Percentiles rank a stretch among this genome's conserved stretches.
Conservation (phyloP, 495 filamentous ascomycete species). For the Penicillium verhagenii region DNA sequence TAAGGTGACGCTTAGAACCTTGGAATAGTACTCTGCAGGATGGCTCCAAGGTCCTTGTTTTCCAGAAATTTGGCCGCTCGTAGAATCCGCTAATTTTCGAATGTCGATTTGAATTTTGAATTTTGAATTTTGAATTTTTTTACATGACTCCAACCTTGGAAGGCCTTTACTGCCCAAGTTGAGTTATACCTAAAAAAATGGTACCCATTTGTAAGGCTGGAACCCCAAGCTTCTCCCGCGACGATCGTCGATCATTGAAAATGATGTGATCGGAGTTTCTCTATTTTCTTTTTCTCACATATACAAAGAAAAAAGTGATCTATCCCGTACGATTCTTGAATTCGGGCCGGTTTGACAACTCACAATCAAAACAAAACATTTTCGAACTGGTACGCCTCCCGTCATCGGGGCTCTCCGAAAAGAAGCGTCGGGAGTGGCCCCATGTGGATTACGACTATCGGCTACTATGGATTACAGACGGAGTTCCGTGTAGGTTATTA, state of each 20-base stretch:
- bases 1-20: too few species aligned
- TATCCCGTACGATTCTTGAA: neutral
- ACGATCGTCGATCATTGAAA: neutral
- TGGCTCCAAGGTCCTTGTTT: too few species aligned
- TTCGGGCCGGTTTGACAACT: neutral
- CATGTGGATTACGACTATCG: neutral
- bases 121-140: too few species aligned
- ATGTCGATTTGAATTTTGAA: too few species aligned
- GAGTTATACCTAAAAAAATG: too few species aligned
- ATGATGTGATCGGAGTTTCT: neutral
- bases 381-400: constrained; percentile 1
- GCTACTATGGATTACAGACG: neutral
- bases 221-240: neutral
- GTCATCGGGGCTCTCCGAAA: constrained; percentile 1
- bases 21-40: too few species aligned
- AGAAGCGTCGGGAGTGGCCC: neutral
- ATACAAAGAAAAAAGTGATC: neutral
- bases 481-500: neutral
- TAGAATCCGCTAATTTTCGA: too few species aligned
- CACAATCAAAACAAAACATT: constrained; percentile 1
- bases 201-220: neutral
- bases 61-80: too few species aligned
- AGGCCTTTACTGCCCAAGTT: too few species aligned
- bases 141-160: too few species aligned
- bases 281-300: neutral